Conservation (phyloP, 2,329 filamentous ascomycete species). For the Neobulgaria alba region DNA sequence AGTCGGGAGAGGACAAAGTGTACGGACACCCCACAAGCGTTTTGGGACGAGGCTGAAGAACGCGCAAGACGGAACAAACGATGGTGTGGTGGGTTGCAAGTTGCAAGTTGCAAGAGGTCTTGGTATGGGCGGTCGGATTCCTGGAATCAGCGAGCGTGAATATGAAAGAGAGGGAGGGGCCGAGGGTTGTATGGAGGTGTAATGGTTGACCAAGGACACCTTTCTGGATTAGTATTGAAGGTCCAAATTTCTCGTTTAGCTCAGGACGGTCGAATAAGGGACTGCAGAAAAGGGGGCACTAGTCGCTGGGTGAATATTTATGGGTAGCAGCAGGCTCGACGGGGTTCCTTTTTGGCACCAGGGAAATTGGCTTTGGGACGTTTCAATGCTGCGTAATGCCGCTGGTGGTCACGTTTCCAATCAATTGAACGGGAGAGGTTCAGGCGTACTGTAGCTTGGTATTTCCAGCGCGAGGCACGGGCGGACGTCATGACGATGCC, state of each 20-base stretch:
- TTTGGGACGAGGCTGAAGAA: background rate
- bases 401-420: slow-evolving; percentile 13
- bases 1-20: background rate
- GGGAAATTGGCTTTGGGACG: too few species aligned
- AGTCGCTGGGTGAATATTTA: background rate
- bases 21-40: background rate
- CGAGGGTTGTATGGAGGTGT: too few species aligned
- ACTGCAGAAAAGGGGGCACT: background rate
- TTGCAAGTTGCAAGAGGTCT: background rate
- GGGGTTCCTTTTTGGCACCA: too few species aligned
- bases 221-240: background rate
- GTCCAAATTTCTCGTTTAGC: too few species aligned
- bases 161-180: background rate
- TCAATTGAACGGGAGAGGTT: slow-evolving; percentile 17
- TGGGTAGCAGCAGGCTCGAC: too few species aligned
- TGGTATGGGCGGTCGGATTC: background rate
- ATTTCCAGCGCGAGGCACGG: too few species aligned
- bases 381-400: slow-evolving; percentile 5
- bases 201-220: background rate
- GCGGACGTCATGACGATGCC: too few species aligned
- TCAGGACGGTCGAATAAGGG: background rate
- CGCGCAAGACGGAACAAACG: background rate
- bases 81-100: background rate
- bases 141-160: background rate
- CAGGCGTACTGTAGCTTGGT: too few species aligned